Percentiles rank a stretch among this genome's conserved stretches.
phyloP scores from a whole-genome alignment of 2,329 filamentous ascomycete genomes.

The Botryotinia calthae region DNA sequence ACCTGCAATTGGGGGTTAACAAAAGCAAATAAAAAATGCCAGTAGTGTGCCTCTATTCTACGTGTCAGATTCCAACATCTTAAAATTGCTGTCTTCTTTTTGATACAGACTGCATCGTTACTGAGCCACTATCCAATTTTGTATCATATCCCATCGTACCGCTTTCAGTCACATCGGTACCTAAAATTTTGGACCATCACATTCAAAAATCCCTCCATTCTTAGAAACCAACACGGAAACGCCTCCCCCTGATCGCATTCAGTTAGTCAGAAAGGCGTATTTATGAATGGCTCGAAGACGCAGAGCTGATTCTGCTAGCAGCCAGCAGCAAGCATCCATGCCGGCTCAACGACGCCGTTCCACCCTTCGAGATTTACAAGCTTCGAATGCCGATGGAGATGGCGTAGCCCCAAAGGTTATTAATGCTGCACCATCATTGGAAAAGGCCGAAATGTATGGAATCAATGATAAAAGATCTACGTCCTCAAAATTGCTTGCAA shows the following conservation, averaged over 20 bases:
- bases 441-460: conserved; percentile 55
- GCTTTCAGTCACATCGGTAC: background rate
- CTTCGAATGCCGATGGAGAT: conserved; percentile 42
- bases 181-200: background rate
- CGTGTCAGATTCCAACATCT: conserved; percentile 6
- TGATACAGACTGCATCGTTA: background rate
- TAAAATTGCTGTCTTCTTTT: background rate
- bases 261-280: conserved; percentile 3
- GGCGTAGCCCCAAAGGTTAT: conserved; percentile 49
- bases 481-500: conserved; percentile 50
- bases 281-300: conserved; percentile 21
- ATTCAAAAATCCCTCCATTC: conserved; percentile 1
- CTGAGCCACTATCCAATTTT: background rate
- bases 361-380: conserved; percentile 45
- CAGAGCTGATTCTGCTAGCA: conserved; percentile 19
- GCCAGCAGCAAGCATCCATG: conserved; percentile 11
- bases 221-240: background rate
- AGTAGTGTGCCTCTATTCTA: background rate
- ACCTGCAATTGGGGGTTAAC: background rate
- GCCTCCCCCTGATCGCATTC: background rate
- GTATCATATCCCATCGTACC: background rate
- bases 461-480: conserved; percentile 52
- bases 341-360: conserved; percentile 47
- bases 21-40: background rate
- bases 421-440: conserved; percentile 52